These are phyloP conservation scores for Verticillium longisporum DNA, from an alignment of 2,329 filamentous ascomycete genomes.

Conservation along the genomic window DNA sequence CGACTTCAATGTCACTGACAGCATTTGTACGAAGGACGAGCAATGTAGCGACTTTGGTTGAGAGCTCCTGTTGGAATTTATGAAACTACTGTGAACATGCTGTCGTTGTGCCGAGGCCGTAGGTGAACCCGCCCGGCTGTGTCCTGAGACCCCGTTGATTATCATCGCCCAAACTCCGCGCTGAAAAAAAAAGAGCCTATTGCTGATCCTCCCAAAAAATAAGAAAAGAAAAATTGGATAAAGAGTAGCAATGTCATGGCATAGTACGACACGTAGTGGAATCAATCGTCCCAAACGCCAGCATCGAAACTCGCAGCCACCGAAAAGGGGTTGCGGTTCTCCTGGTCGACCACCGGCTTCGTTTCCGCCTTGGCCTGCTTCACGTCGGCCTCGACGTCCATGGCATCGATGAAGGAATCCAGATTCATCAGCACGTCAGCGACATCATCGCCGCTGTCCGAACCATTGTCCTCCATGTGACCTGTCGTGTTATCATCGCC, in stretches of 20 bases:
- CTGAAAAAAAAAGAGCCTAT: not conserved
- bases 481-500: slow-evolving; percentile 1
- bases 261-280: not conserved
- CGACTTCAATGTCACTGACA: not conserved
- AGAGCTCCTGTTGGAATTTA: not conserved
- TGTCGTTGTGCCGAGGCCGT: no score
- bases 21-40: no score
- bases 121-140: no score
- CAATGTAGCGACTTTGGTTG: no score
- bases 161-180: not conserved
- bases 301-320: not conserved
- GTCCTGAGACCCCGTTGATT: not conserved
- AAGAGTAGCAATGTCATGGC: not conserved
- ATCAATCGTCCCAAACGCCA: not conserved
- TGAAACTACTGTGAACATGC: not conserved
- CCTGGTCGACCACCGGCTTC: not conserved
- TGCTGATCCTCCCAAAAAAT: not conserved
- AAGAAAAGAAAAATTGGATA: not conserved
- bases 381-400: slow-evolving; percentile 24
- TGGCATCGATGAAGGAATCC: slow-evolving; percentile 34
- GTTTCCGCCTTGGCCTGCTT: slow-evolving; percentile 8
- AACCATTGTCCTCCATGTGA: slow-evolving; percentile 8
- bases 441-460: slow-evolving; percentile 29
- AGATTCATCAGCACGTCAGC: slow-evolving; percentile 39
- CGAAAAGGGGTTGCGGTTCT: not conserved